Conservation (phyloP, 2,329 filamentous ascomycete genomes). For the Mycocentrospora acerina region DNA sequence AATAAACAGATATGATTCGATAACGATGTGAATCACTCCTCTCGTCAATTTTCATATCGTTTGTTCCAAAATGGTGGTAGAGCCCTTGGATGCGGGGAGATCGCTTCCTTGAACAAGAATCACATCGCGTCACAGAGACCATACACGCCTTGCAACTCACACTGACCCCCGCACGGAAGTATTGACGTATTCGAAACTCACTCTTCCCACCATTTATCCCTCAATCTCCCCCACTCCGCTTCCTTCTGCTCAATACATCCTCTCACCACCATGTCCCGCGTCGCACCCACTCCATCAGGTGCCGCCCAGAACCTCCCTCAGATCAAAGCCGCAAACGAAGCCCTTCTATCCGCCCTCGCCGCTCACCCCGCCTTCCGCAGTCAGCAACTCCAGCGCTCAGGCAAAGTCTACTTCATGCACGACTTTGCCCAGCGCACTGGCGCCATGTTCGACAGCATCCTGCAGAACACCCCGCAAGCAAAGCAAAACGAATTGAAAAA, state of each 20-base stretch:
- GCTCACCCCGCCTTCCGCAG: conserved; percentile 11
- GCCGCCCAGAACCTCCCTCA: conserved; percentile 4
- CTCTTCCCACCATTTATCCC: neutral
- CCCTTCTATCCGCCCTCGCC: conserved; percentile 14
- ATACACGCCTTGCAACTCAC: too few relatives aligned
- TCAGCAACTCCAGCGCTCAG: conserved; percentile 7
- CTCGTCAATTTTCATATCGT: too few relatives aligned
- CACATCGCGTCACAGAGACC: too few relatives aligned
- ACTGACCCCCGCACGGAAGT: too few relatives aligned
- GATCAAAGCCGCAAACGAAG: conserved; percentile 6
- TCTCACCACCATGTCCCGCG: neutral
- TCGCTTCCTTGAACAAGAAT: too few relatives aligned
- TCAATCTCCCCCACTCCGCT: neutral
- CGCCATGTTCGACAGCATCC: conserved; percentile 13
- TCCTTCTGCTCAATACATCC: neutral
- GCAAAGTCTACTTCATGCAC: conserved; percentile 19
- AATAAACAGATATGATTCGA: too few relatives aligned
- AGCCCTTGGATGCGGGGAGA: too few relatives aligned
- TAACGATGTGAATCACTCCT: too few relatives aligned
- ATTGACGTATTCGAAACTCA: neutral
- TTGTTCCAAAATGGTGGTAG: too few relatives aligned
- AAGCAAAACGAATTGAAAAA: conserved; percentile 10
- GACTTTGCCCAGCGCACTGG: conserved; percentile 15
- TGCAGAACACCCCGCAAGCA: conserved; percentile 6
- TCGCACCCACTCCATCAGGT: neutral